Evolutionary conservation across 2,329 filamentous ascomycete genomes (phyloP), one percentile per base, ranked within the genome.

Genomic region (Ceratocystiopsis minuta): DNA sequence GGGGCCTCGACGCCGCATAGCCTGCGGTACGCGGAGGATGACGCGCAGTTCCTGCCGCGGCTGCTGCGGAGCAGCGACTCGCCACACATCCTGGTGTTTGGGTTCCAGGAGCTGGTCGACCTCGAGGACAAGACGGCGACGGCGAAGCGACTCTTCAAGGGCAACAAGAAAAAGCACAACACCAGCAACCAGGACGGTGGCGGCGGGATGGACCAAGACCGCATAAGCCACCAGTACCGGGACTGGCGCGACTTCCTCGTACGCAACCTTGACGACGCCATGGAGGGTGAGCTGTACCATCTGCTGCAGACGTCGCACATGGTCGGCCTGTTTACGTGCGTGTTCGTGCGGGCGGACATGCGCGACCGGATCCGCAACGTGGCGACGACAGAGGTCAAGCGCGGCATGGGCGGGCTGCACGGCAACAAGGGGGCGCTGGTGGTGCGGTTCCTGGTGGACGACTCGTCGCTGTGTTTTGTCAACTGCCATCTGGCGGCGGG

Each of bases 31-130:
- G 74, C 75, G 2, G 69, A 74, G 28, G 63, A 72, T 41, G 84
- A 93, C 52, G 72, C 73, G 12, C 67, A 69, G 36, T 96, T 96
- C 57, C 81, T 96, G 53, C 75, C 77, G 49, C 75, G 88, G 44
- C 69, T 93, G 15, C 66, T 98, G 20, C 72, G 78, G 48, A 73
- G 72, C n/a, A 78, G 80, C 47, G 72, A 79, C 34, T 76, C 80
- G 9, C 85, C 90, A 0, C 90, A 96, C 51, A 86, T 98, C 39
- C 62, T 96, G 3, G 74, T 96, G 1, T 98, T 98, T 64, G 88
- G 87, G 1, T 98, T 98, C 58, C 90, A 98, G 58, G 90, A 98
- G 59, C 69, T 98, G n/a, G 90, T 98, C 4, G 90, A 98, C 54
- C 67, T 98, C 9, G 90, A 98, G 57, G 84, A 98, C 61, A 96